Conservation (phyloP, 2,329 filamentous ascomycete genomes). For the Fusarium tanahbumbuense region DNA sequence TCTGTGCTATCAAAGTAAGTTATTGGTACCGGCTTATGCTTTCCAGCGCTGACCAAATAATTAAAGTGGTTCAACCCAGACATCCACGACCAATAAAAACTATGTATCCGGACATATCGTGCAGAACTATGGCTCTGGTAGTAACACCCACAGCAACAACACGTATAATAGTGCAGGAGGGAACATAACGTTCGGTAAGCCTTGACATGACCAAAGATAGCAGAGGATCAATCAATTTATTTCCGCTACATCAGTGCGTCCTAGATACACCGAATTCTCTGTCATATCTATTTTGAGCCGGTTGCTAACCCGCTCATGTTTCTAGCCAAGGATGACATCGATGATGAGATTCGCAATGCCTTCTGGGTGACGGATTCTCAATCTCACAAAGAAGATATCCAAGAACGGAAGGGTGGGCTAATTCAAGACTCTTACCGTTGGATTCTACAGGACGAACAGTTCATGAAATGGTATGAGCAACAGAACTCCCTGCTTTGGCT, state of each 20-base stretch:
- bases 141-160: too few relatives aligned
- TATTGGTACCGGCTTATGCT: rapidly evolving
- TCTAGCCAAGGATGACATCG: rapidly evolving
- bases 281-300: rapidly evolving
- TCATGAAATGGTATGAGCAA: background rate
- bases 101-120: background rate
- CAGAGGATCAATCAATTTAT: background rate
- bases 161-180: too few relatives aligned
- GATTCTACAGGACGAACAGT: rapidly evolving
- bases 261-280: rapidly evolving
- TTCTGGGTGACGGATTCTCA: background rate
- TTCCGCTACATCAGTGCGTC: rapidly evolving
- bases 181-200: background rate
- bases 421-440: rapidly evolving
- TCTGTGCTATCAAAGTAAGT: background rate
- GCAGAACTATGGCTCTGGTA: background rate
- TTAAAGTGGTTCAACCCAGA: background rate
- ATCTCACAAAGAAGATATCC: background rate
- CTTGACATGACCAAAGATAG: too few relatives aligned
- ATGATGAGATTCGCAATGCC: background rate
- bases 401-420: background rate
- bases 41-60: rapidly evolving
- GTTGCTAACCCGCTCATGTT: rapidly evolving
- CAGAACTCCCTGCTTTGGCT: rapidly evolving
- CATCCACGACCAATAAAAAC: background rate